phyloP scores from a whole-genome alignment of 768 basidiomycete genomes.

The Boletus rex-veris region DNA sequence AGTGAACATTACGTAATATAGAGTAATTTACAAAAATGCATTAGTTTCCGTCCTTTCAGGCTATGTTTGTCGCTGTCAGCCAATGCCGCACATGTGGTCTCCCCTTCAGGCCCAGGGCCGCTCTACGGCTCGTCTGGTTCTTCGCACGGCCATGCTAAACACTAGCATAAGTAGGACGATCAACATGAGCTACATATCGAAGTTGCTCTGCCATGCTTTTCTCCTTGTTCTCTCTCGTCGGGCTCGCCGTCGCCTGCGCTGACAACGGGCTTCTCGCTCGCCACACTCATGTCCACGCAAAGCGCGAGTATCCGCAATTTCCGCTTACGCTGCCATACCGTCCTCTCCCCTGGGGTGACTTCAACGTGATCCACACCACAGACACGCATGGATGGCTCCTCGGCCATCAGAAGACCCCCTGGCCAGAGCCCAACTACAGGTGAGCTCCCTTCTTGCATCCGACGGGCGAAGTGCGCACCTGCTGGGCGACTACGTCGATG shows the following conservation, averaged over 20 bases:
- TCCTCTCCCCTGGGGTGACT: constrained; percentile 80
- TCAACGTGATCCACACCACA: constrained; percentile 85
- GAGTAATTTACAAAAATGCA: too few species aligned
- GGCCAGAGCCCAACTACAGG: constrained; percentile 77
- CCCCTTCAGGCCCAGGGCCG: too few species aligned
- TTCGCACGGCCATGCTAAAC: too few species aligned
- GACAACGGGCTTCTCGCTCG: constrained; percentile 18
- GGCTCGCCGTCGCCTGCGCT: constrained; percentile 21
- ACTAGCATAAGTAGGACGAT: constrained; percentile 1
- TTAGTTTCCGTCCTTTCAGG: too few species aligned
- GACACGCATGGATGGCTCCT: constrained; percentile 82
- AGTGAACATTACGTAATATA: too few species aligned
- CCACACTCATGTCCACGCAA: constrained; percentile 29
- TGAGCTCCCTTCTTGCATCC: constrained; percentile 20
- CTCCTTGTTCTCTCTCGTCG: constrained; percentile 12
- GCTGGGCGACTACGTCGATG: neutral
- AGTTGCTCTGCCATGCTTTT: constrained; percentile 12
- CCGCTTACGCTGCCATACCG: constrained; percentile 56
- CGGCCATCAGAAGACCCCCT: constrained; percentile 73
- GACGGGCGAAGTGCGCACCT: neutral
- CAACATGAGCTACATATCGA: neutral
- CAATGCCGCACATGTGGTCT: too few species aligned
- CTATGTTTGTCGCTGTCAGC: neutral
- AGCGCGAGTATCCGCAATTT: constrained; percentile 39
- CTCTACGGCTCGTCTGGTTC: too few species aligned